Conservation (phyloP, 768 basidiomycete species). For the Suillus ampliporus region DNA sequence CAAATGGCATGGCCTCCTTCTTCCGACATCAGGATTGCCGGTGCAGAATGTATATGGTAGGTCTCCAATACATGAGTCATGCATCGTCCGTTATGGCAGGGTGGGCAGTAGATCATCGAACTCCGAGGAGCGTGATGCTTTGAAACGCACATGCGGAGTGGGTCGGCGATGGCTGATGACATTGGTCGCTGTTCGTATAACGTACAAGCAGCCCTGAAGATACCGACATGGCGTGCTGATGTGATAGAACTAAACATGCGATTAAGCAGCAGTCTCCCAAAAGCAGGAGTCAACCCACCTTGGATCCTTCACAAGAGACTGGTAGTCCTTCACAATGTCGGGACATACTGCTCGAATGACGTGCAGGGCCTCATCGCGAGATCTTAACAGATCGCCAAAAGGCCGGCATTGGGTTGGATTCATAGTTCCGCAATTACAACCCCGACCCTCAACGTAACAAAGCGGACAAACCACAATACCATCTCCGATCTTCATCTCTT, state of each 20-base stretch:
- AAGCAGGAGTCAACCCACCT: conserved; percentile 24
- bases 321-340: conserved; percentile 14
- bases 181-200: conserved; percentile 27
- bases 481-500: conserved; percentile 39
- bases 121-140: conserved; percentile 22
- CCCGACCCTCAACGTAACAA: conserved; percentile 81
- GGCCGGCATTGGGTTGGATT: conserved; percentile 60
- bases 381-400: conserved; percentile 50
- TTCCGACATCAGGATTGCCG: conserved; percentile 35
- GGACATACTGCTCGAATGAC: conserved; percentile 28
- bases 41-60: conserved; percentile 43
- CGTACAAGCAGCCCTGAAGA: conserved; percentile 40
- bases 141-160: neutral
- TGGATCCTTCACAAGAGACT: conserved; percentile 24
- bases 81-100: conserved; percentile 44
- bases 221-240: conserved; percentile 27
- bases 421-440: conserved; percentile 70
- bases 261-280: conserved; percentile 11
- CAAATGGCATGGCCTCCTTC: conserved; percentile 31
- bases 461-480: conserved; percentile 65
- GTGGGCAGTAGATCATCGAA: conserved; percentile 39
- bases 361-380: conserved; percentile 46
- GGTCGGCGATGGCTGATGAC: conserved; percentile 23
- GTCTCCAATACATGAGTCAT: conserved; percentile 41
- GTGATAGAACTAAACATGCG: conserved; percentile 28